phyloP scores from a whole-genome alignment of 805 yeast species.

The Candida andamanensis region DNA sequence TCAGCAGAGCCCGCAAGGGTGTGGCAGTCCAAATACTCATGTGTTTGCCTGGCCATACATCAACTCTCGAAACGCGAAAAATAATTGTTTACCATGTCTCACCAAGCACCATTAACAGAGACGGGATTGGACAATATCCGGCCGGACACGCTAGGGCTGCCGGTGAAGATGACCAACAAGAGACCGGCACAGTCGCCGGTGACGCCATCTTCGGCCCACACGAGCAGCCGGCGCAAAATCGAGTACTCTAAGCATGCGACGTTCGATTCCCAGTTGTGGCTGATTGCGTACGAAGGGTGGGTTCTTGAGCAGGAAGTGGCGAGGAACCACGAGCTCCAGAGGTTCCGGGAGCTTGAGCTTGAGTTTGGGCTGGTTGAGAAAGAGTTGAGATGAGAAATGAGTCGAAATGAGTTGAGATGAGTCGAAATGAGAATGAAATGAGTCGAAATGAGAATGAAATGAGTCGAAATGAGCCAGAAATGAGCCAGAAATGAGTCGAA shows the following conservation, averaged over 20 bases:
- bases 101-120: no score
- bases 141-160: no score
- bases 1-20: no score
- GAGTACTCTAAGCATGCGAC: slow-evolving; percentile 4
- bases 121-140: no score
- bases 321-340: slow-evolving; percentile 18
- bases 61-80: no score
- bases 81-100: no score
- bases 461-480: no score
- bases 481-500: no score
- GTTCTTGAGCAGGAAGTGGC: slow-evolving; percentile 18
- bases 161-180: no score
- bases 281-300: slow-evolving; percentile 30
- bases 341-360: slow-evolving; percentile 28
- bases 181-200: slow-evolving; percentile 35
- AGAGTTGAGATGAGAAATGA: background rate
- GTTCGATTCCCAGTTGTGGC: slow-evolving; percentile 9
- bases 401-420: background rate
- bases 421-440: no score
- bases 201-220: slow-evolving; percentile 21
- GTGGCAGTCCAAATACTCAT: no score
- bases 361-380: background rate
- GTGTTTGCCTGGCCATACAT: no score
- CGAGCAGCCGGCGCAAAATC: slow-evolving; percentile 13
- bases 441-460: background rate